A percentile compares a stretch with the other conserved stretches of the same genome.
These are phyloP conservation scores for Usnea hakonensis DNA, from an alignment of 495 filamentous ascomycete species.

Conservation along the genomic window DNA sequence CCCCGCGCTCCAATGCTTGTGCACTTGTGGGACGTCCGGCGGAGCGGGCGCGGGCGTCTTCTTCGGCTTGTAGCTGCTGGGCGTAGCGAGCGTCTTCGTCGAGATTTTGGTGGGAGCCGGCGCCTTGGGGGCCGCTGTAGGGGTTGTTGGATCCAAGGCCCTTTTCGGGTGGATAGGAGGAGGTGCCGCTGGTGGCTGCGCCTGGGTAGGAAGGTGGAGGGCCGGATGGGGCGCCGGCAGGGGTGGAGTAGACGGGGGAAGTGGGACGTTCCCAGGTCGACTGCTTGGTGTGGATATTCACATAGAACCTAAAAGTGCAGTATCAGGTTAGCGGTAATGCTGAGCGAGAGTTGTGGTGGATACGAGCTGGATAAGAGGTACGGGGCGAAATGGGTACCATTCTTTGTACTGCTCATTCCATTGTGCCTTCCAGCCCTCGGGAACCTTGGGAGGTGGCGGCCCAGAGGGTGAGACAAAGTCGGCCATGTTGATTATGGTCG, in stretches of 20 bases:
- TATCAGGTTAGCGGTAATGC: slow-evolving; percentile 23
- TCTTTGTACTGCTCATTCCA: slow-evolving; percentile 69
- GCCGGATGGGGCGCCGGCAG: slow-evolving; percentile 40
- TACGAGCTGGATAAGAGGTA: not conserved
- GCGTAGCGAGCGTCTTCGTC: slow-evolving; percentile 69
- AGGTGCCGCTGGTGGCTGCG: slow-evolving; percentile 26
- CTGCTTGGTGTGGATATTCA: slow-evolving; percentile 75
- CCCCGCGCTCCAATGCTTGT: not conserved
- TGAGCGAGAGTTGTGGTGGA: not conserved
- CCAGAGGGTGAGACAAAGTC: slow-evolving; percentile 64
- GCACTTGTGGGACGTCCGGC: not conserved
- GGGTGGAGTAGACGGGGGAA: slow-evolving; percentile 42
- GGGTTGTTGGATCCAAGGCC: slow-evolving; percentile 57
- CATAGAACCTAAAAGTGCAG: slow-evolving; percentile 61
- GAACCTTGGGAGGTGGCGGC: slow-evolving; percentile 75
- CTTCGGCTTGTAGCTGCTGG: slow-evolving; percentile 71
- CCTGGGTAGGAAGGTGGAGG: slow-evolving; percentile 60
- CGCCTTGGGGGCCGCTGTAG: slow-evolving; percentile 33
- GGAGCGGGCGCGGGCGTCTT: slow-evolving; percentile 51
- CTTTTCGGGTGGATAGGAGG: slow-evolving; percentile 40
- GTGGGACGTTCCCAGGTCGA: slow-evolving; percentile 83
- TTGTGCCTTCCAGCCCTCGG: slow-evolving; percentile 79
- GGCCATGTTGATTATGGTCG: slow-evolving; percentile 34
- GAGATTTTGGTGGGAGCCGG: slow-evolving; percentile 29
- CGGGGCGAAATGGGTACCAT: slow-evolving; percentile 45